Evolutionary conservation across 2,329 filamentous ascomycete genomes (phyloP).

Genomic region (Capronia americana): DNA sequence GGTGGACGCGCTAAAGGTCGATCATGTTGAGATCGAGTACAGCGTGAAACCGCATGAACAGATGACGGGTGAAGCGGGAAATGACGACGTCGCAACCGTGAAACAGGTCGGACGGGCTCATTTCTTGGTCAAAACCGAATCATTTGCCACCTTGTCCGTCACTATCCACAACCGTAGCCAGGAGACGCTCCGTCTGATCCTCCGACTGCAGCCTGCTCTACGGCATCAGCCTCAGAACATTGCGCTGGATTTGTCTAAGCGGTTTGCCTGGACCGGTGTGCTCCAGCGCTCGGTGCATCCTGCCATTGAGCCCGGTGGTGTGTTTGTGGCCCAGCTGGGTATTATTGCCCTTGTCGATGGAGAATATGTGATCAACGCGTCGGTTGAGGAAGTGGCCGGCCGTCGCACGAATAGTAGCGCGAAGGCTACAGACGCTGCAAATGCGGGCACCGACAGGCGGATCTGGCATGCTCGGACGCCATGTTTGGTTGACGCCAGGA

Average conservation of each 20-base stretch:
- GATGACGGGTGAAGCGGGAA: background rate
- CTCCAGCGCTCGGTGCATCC: conserved; percentile 74
- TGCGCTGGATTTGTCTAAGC: conserved; percentile 80
- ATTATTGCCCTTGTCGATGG: conserved; percentile 78
- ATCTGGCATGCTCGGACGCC: conserved; percentile 45
- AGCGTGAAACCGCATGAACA: conserved; percentile 41
- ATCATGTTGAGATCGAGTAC: conserved; percentile 74
- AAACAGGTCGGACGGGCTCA: conserved; percentile 53
- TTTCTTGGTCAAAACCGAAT: conserved; percentile 61
- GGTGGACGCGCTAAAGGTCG: conserved; percentile 81
- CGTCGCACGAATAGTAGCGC: conserved; percentile 28
- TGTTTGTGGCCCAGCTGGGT: conserved; percentile 68
- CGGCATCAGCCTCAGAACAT: conserved; percentile 73
- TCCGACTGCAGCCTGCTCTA: conserved; percentile 78
- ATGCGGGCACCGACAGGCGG: conserved; percentile 37
- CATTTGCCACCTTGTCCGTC: conserved; percentile 73
- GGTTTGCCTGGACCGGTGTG: conserved; percentile 83
- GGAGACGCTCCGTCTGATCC: conserved; percentile 70
- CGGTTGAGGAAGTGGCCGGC: conserved; percentile 74
- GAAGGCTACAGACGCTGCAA: conserved; percentile 36
- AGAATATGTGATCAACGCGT: conserved; percentile 80
- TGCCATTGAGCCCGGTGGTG: conserved; percentile 64
- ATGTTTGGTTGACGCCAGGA: conserved; percentile 43
- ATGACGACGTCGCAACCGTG: conserved; percentile 37
- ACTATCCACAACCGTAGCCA: conserved; percentile 75